Conservation (phyloP, 805 yeast genomes). For the Metschnikowia colocasiae region DNA sequence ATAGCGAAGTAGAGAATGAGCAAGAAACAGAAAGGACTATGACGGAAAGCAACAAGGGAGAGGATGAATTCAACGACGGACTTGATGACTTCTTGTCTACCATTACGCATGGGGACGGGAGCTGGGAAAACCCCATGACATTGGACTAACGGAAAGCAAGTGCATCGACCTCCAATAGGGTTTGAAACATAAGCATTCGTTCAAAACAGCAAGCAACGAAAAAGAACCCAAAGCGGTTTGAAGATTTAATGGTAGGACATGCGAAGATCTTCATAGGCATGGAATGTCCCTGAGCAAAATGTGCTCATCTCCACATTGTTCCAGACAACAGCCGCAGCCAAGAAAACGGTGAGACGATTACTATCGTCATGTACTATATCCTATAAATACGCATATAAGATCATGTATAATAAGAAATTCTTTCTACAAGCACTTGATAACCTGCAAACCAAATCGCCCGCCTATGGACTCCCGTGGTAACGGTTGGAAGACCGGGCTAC, state of each 20-base stretch:
- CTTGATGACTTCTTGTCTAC: conserved; percentile 27
- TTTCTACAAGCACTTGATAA: no score
- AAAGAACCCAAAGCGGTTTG: not conserved
- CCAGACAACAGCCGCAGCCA: not conserved
- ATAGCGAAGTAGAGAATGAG: not conserved
- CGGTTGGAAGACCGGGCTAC: no score
- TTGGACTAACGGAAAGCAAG: conserved; percentile 24
- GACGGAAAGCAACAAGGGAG: not conserved
- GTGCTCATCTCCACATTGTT: not conserved
- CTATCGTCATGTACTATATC: not conserved
- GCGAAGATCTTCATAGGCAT: not conserved
- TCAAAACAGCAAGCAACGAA: no score
- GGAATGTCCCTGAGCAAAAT: not conserved
- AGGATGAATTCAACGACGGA: conserved; percentile 26
- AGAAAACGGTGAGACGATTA: not conserved
- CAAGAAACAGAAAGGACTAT: not conserved
- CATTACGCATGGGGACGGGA: conserved; percentile 29
- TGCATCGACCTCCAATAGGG: no score
- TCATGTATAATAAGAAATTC: no score
- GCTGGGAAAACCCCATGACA: conserved; percentile 40
- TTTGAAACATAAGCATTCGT: no score
- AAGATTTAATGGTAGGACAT: not conserved
- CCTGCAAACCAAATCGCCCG: no score
- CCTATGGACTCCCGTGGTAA: no score
- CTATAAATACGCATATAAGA: not conserved